These are phyloP conservation scores for Pestalotiopsis sp. DNA, from an alignment of 2,329 filamentous ascomycete species.

Conservation along the genomic window DNA sequence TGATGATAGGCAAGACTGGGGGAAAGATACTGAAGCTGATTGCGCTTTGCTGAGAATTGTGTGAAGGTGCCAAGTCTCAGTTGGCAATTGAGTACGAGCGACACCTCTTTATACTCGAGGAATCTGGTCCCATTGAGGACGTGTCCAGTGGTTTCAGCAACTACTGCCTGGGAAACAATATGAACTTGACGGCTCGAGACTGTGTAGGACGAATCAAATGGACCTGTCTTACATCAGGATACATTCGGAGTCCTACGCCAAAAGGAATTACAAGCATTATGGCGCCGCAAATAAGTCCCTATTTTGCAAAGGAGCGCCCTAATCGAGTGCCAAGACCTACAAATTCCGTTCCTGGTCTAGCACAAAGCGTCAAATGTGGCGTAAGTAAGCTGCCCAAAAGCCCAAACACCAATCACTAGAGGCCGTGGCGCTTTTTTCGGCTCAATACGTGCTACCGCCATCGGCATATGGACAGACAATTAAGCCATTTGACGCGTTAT, in stretches of 20 bases:
- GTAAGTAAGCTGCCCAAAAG: neutral
- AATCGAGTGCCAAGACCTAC: neutral
- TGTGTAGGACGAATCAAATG: too few relatives aligned
- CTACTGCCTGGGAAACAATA: too few relatives aligned
- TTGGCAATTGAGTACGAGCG: too few relatives aligned
- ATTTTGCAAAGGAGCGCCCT: neutral
- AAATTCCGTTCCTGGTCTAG: neutral
- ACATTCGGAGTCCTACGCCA: neutral
- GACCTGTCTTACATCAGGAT: too few relatives aligned
- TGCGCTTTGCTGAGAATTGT: too few relatives aligned
- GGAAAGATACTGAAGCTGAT: neutral
- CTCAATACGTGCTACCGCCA: neutral
- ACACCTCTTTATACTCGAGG: too few relatives aligned
- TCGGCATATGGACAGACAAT: neutral
- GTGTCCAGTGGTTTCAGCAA: too few relatives aligned
- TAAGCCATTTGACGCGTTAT: neutral
- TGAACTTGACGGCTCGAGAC: too few relatives aligned
- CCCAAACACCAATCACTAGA: neutral
- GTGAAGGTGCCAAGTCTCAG: too few relatives aligned
- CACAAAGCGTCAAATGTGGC: neutral
- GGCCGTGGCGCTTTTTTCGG: neutral
- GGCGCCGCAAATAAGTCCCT: neutral
- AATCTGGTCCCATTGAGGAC: too few relatives aligned
- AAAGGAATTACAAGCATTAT: neutral
- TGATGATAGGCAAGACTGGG: neutral